Evolutionary conservation across 352 stramenopile genomes (phyloP).

Genomic region (Pythium rishiriense): DNA sequence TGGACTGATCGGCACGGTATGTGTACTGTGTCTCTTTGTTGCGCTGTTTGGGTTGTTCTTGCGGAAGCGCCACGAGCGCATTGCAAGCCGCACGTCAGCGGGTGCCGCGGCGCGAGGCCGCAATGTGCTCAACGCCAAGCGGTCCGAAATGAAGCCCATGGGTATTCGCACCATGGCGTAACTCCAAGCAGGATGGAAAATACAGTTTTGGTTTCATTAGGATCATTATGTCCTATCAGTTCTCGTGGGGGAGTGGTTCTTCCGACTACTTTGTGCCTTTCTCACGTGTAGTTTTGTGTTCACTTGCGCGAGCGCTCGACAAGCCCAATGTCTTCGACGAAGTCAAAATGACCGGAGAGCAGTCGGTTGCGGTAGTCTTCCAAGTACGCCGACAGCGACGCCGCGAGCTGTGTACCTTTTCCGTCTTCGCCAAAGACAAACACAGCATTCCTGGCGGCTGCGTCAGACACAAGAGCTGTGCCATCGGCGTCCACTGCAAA

Average conservation of each 20-base stretch:
- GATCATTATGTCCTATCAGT: neutral
- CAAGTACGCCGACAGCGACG: conserved; percentile 68
- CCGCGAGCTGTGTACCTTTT: conserved; percentile 44
- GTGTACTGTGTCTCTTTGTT: conserved; percentile 60
- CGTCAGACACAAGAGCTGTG: conserved; percentile 62
- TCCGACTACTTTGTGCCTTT: too few species aligned
- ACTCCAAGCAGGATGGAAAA: neutral
- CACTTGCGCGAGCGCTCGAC: conserved; percentile 79
- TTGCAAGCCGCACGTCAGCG: conserved; percentile 25
- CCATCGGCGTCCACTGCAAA: conserved; percentile 76
- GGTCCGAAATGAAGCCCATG: conserved; percentile 65
- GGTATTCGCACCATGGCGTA: conserved; percentile 60
- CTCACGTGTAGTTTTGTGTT: too few species aligned
- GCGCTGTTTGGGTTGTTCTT: conserved; percentile 62
- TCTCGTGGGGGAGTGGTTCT: too few species aligned
- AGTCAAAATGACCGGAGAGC: conserved; percentile 80
- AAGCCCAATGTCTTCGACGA: conserved; percentile 78
- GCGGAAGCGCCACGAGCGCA: conserved; percentile 50
- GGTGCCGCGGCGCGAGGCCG: conserved; percentile 11
- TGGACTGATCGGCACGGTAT: conserved; percentile 56
- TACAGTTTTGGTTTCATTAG: neutral
- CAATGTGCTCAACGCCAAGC: conserved; percentile 24
- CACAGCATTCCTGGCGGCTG: conserved; percentile 51
- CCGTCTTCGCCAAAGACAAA: conserved; percentile 73
- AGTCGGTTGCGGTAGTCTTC: conserved; percentile 83